Conservation (phyloP, 306 rosid species). For the Parietaria judaica region DNA sequence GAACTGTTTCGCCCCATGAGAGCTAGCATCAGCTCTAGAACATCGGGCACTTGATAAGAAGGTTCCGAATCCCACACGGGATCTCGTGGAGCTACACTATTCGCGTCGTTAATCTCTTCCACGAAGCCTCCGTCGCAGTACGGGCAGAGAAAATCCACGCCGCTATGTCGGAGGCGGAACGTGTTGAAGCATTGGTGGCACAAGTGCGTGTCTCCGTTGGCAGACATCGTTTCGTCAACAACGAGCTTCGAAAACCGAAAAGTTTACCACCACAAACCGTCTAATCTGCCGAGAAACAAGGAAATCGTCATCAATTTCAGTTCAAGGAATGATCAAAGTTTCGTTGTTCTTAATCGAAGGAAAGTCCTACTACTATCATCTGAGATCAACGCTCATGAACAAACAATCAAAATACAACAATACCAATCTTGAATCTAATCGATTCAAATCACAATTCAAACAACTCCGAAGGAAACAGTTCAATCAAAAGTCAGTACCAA, state of each 20-base stretch:
- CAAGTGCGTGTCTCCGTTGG: constrained; percentile 59
- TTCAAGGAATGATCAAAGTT: no score
- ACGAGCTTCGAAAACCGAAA: neutral
- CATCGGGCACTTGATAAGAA: constrained; percentile 34
- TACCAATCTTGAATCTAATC: neutral
- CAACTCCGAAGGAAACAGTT: no score
- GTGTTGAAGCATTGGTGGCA: constrained; percentile 47
- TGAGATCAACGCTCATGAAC: no score
- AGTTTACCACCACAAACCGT: neutral
- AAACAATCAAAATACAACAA: no score
- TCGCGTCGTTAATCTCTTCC: constrained; percentile 43
- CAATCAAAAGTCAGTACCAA: no score
- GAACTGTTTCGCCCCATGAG: constrained; percentile 39
- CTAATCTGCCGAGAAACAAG: neutral
- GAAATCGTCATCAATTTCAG: neutral
- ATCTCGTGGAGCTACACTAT: constrained; percentile 20
- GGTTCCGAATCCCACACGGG: constrained; percentile 19
- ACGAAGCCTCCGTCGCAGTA: constrained; percentile 55
- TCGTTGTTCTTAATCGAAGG: no score
- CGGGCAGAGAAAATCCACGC: constrained; percentile 38
- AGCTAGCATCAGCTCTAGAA: constrained; percentile 39
- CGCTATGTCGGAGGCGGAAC: constrained; percentile 28
- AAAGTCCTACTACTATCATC: no score
- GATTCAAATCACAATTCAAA: neutral
- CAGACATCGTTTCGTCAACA: constrained; percentile 43